These are phyloP conservation scores for Blastobotrys buckinghamii DNA, from an alignment of 1,139 yeast species.

Conservation along the genomic window DNA sequence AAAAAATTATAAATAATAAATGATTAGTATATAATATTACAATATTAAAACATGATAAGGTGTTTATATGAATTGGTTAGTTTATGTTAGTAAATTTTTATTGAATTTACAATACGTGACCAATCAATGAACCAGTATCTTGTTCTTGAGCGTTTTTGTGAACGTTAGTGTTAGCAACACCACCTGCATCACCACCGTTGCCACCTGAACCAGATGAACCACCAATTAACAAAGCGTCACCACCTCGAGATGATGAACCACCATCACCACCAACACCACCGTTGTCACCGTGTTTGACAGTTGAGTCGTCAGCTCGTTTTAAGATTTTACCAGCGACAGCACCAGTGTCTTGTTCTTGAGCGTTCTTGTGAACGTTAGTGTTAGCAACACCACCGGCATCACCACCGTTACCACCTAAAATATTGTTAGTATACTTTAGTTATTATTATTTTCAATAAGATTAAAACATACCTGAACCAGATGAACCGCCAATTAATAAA, in stretches of 20 bases:
- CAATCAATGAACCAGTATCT: background rate
- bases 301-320: background rate
- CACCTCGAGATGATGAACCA: constrained; percentile 1
- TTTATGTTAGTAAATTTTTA: too few species aligned
- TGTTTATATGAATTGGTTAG: too few species aligned
- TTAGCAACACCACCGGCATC: constrained; percentile 5
- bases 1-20: too few species aligned
- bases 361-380: background rate
- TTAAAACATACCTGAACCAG: too few species aligned
- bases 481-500: constrained; percentile 1
- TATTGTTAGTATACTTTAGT: too few species aligned
- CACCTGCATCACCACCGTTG: constrained; percentile 6
- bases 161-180: constrained; percentile 3
- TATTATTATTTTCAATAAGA: too few species aligned
- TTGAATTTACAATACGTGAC: background rate
- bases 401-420: constrained; percentile 6
- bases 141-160: background rate
- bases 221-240: background rate
- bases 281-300: constrained; percentile 1
- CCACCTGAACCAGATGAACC: constrained; percentile 2
- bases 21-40: too few species aligned
- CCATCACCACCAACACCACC: constrained; percentile 6
- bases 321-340: background rate
- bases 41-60: too few species aligned
- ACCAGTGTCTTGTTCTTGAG: background rate